Base-by-base conservation (phyloP, 2,329 filamentous ascomycete genomes). In the Cytospora piceicola region DNA sequence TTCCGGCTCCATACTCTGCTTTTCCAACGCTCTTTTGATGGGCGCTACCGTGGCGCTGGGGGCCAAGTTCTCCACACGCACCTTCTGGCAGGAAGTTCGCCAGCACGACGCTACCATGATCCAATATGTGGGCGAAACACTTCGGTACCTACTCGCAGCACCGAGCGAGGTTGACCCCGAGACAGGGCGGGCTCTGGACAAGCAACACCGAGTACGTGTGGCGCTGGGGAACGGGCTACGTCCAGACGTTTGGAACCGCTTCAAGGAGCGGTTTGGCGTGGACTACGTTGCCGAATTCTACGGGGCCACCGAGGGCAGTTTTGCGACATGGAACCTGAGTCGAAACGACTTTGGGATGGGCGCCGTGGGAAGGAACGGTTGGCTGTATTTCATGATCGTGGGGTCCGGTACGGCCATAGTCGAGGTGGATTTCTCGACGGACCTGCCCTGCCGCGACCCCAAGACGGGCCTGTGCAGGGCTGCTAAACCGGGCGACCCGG, bases 101-200 rank as follows among this genome's bases (percentile, higher is more conserved):
- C 83, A 84, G 54, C 85, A 85, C 58, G 80, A 89, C 11, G 90
- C 92, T 24, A 95, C 91, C 1, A 83, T 88, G 4, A 89, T 96
- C 68, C 92, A 96, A 74, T 96, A 96, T 74, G 93, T 96, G 17
- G 93, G 93, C 61, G 93, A 96, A 76, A 94, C 92, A 0, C 90
- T 92, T 69, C 89, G 93, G 7, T 96, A 96, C 75, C 84, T 96
- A 4, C 82, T 96, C 14, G 83, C 90, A 0, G 86, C 88, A 0
- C 85, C 90, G 2, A 81, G 86, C 0, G 82, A 89, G 63, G 75
- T 81, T 30, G 88, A 93, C 70, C 82, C 88, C 0, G 75, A 74
- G 8, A 92, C 88, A 0, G 88, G 89, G 24, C 85, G 89, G 72
- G 82, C 85, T 67, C 81, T 93, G 42, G 93, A 96, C 76, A 85